Evolutionary conservation across 2,329 filamentous ascomycete genomes (phyloP), one percentile per base, ranked within the genome.

Genomic region (Geosmithia putterillii): DNA sequence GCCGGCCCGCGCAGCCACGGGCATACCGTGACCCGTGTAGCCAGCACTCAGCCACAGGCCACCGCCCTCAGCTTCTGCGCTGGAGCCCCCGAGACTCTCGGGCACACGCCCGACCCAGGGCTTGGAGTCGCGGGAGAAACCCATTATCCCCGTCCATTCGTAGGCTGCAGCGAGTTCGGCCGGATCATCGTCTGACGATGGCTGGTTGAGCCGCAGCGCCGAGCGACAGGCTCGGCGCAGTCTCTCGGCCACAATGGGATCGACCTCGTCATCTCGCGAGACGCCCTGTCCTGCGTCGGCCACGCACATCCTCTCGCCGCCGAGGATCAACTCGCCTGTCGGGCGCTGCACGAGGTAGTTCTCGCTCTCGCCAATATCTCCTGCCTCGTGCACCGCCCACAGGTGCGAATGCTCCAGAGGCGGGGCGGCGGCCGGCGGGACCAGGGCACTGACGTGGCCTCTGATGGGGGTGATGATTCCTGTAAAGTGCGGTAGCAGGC

Each of bases 131-230:
- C 77, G 65, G 23, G 75, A 79, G 58, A 78, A 88, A 0, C 81
- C 84, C 84, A 88, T 89, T 50, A 88, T 83, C 0, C 85, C 85
- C 2, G 81, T 85, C 85, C 85, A 90, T 55, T 84, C 77, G 55
- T 73, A 76, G 23, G 71, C 61, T 9, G 73, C 69, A 19, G 62
- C 54, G 18, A 85, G 58, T 38, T 67, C 62, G 25, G 68, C 56
- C 34, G 61, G 59, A 32, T 67, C 64, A 14, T 14, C 15, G 15
- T 32, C 28, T 12, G 28, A 14, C 10, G 28, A 32, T 7, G 58
- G 55, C n/a, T 44, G 48, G n/a, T 48, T 50, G 17, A 76, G 52
- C 47, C 69, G 66, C 22, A 79, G 47, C 21, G 64, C 59, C 12
- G 54, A 51, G 22, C 52, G 49, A 28, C 75, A 54, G 38, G 68